Conservation (phyloP, 768 basidiomycete species). For the Mycena albidolilacea region DNA sequence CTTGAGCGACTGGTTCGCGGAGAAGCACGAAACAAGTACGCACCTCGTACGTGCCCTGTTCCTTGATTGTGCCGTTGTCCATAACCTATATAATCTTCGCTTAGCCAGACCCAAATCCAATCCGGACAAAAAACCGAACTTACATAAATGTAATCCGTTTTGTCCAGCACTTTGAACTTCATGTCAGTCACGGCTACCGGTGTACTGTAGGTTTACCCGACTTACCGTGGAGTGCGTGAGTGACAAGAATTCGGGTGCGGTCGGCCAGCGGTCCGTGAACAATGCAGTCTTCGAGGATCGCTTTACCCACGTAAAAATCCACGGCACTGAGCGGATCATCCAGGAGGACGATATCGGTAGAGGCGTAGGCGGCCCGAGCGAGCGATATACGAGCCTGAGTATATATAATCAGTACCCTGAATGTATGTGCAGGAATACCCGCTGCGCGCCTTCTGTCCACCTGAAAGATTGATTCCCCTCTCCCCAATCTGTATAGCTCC, state of each 20-base stretch:
- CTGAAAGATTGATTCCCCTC: slow-evolving; percentile 80
- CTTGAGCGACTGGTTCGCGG: slow-evolving; percentile 12
- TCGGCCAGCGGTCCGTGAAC: slow-evolving; percentile 66
- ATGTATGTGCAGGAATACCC: background rate
- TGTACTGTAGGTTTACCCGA: background rate
- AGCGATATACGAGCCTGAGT: slow-evolving; percentile 74
- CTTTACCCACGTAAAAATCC: slow-evolving; percentile 82
- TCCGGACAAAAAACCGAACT: background rate
- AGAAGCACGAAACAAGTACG: slow-evolving; percentile 14
- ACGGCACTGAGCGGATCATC: slow-evolving; percentile 89
- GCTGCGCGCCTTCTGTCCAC: slow-evolving; percentile 47
- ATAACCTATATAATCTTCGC: slow-evolving; percentile 52
- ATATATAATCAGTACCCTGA: too few species aligned
- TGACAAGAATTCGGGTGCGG: slow-evolving; percentile 75
- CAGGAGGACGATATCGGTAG: slow-evolving; percentile 80
- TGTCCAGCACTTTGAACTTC: slow-evolving; percentile 58
- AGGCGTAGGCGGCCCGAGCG: slow-evolving; percentile 83
- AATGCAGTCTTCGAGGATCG: slow-evolving; percentile 74
- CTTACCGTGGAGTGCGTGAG: slow-evolving; percentile 63
- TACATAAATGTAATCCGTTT: slow-evolving; percentile 72
- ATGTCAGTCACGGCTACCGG: too few species aligned
- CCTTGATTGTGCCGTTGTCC: slow-evolving; percentile 70
- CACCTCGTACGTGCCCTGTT: slow-evolving; percentile 74
- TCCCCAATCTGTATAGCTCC: slow-evolving; percentile 67
- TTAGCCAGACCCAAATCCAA: background rate